A percentile compares a stretch with the other conserved stretches of the same genome.
Conservation (phyloP, 2,329 filamentous ascomycete genomes). For the Sporothrix dimorphospora region DNA sequence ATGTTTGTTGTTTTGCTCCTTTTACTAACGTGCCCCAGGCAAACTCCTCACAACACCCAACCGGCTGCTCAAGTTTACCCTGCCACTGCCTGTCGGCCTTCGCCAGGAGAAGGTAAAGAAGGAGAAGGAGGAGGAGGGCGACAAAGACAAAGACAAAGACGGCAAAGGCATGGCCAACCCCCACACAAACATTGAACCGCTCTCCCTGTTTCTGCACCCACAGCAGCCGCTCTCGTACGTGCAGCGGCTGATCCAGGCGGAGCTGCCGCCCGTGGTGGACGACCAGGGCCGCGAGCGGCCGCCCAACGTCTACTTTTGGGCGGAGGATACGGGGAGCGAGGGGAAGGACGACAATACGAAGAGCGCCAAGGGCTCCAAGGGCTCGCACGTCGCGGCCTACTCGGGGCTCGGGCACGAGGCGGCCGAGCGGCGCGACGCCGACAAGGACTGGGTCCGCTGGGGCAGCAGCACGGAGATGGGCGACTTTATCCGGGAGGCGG, state of each 20-base stretch:
- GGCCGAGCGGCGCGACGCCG: conserved; percentile 46
- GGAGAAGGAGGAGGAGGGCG: conserved; percentile 33
- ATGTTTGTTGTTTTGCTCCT: too few species aligned
- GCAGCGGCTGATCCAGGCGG: conserved; percentile 84
- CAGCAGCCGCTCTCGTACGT: conserved; percentile 91
- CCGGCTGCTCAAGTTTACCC: conserved; percentile 76
- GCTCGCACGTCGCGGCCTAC: conserved; percentile 65
- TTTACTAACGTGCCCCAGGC: too few species aligned
- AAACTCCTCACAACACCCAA: conserved; percentile 82
- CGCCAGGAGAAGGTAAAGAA: conserved; percentile 48
- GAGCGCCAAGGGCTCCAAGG: not conserved
- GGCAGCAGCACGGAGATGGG: conserved; percentile 86
- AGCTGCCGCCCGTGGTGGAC: conserved; percentile 71
- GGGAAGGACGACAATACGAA: too few species aligned
- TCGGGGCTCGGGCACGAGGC: conserved; percentile 69
- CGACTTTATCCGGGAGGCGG: conserved; percentile 90
- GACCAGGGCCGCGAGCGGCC: conserved; percentile 66
- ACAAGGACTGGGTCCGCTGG: conserved; percentile 80
- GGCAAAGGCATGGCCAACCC: conserved; percentile 38
- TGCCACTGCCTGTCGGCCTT: conserved; percentile 64
- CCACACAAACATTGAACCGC: conserved; percentile 65
- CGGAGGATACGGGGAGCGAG: conserved; percentile 75
- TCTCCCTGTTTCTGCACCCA: conserved; percentile 84
- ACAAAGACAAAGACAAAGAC: conserved; percentile 31
- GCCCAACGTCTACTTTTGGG: conserved; percentile 76